Percentiles rank a stretch among this genome's conserved stretches.
Evolutionary conservation across 495 filamentous ascomycete genomes (phyloP).

Genomic region (Lepidopterella palustris): DNA sequence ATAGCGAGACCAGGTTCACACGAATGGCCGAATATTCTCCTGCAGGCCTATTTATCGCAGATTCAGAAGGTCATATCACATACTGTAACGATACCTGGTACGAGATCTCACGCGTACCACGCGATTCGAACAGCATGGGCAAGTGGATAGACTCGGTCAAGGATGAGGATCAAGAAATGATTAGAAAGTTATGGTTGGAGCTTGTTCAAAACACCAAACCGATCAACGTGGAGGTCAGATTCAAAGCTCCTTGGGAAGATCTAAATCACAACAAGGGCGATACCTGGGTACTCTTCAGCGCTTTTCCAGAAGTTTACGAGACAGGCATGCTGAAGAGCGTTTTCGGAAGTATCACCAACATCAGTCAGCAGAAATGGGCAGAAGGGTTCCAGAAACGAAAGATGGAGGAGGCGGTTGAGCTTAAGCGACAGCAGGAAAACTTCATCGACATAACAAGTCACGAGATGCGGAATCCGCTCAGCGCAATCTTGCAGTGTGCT

Average conservation of each 20-base stretch:
- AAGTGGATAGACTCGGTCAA: conserved; percentile 61
- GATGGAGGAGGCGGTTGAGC: conserved; percentile 40
- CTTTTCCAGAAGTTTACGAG: conserved; percentile 57
- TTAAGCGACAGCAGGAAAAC: conserved; percentile 52
- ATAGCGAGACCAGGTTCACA: conserved; percentile 66
- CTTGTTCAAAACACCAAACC: conserved; percentile 50
- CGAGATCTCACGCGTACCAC: conserved; percentile 46
- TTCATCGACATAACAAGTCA: conserved; percentile 88
- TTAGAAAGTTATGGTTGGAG: conserved; percentile 51
- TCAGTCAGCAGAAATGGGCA: conserved; percentile 44
- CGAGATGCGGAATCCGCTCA: conserved; percentile 80
- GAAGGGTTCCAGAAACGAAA: conserved; percentile 56
- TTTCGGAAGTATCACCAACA: conserved; percentile 52
- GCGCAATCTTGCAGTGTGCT: conserved; percentile 72
- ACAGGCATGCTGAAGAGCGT: conserved; percentile 57
- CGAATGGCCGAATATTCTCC: conserved; percentile 68
- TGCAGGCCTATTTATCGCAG: conserved; percentile 66
- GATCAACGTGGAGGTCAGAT: conserved; percentile 61
- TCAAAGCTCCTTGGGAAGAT: conserved; percentile 55
- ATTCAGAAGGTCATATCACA: conserved; percentile 53
- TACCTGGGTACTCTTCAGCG: conserved; percentile 65
- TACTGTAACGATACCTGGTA: conserved; percentile 71
- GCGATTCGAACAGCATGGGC: conserved; percentile 43
- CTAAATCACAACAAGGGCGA: conserved; percentile 52
- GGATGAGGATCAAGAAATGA: conserved; percentile 50